A percentile compares a stretch with the other conserved stretches of the same genome.
phyloP scores from a whole-genome alignment of 2,329 filamentous ascomycete species.

The Dendryphion nanum region DNA sequence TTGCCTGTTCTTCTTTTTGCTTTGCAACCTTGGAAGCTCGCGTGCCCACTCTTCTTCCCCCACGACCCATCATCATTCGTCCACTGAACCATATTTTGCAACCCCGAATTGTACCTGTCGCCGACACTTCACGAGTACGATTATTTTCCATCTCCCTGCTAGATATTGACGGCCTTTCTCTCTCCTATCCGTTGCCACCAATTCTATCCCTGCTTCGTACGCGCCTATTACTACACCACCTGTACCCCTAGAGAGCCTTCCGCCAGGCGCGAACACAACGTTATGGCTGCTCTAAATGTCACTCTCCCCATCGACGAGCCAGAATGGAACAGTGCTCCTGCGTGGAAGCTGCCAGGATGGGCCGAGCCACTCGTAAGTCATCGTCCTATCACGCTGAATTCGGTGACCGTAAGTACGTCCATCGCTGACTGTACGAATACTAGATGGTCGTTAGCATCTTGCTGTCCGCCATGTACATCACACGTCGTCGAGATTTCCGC shows the following conservation, averaged over 20 bases:
- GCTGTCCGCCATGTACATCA: conserved; percentile 49
- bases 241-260: background rate
- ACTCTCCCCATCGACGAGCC: conserved; percentile 3
- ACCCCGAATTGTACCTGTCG: too few species aligned
- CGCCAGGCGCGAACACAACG: background rate
- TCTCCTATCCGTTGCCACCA: too few species aligned
- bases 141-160: too few species aligned
- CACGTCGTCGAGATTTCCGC: conserved; percentile 45
- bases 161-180: too few species aligned
- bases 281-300: conserved; percentile 6
- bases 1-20: too few species aligned
- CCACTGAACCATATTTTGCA: too few species aligned
- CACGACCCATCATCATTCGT: too few species aligned
- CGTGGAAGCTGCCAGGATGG: conserved; percentile 44
- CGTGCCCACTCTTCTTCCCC: too few species aligned
- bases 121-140: too few species aligned
- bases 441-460: conserved; percentile 54
- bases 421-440: background rate
- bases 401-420: background rate
- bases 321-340: conserved; percentile 41
- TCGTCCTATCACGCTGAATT: background rate
- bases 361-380: conserved; percentile 40
- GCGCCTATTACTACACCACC: background rate
- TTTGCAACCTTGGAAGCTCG: too few species aligned
- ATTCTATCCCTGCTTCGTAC: too few species aligned